These are phyloP conservation scores for Stramenopiles sp. DNA, from an alignment of 352 stramenopile genomes.

Conservation along the genomic window DNA sequence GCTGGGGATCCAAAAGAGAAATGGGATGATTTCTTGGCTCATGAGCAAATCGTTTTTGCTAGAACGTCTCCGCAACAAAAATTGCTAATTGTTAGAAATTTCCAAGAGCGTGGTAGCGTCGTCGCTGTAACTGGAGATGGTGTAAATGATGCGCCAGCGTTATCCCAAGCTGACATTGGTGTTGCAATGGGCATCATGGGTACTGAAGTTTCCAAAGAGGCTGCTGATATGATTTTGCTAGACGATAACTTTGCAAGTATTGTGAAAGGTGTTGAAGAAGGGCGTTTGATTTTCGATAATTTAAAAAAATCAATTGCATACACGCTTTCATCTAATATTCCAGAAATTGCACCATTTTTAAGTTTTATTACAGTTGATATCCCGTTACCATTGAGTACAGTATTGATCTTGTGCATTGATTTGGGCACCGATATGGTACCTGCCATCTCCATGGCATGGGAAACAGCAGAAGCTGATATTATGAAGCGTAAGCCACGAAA, in stretches of 20 bases:
- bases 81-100: slow-evolving; percentile 76
- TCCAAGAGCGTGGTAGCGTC: slow-evolving; percentile 43
- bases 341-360: slow-evolving; percentile 47
- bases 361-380: slow-evolving; percentile 55
- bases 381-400: slow-evolving; percentile 55
- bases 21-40: slow-evolving; percentile 54
- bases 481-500: slow-evolving; percentile 54
- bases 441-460: slow-evolving; percentile 71
- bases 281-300: slow-evolving; percentile 75
- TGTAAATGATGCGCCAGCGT: slow-evolving; percentile 87
- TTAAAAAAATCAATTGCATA: slow-evolving; percentile 80
- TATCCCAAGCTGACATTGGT: slow-evolving; percentile 89
- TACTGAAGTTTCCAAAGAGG: slow-evolving; percentile 79
- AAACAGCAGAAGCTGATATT: slow-evolving; percentile 56
- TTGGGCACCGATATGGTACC: slow-evolving; percentile 72
- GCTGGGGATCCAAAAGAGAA: slow-evolving; percentile 43
- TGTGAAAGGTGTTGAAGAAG: slow-evolving; percentile 75
- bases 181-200: slow-evolving; percentile 92
- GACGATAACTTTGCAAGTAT: slow-evolving; percentile 95
- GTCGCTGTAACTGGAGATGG: slow-evolving; percentile 89
- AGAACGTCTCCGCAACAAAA: slow-evolving; percentile 80
- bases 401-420: slow-evolving; percentile 72
- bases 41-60: slow-evolving; percentile 81
- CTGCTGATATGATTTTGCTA: slow-evolving; percentile 79
- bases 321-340: slow-evolving; percentile 67